A percentile compares a stretch with the other conserved stretches of the same genome.
Evolutionary conservation across 1,284 basidiomycete species (phyloP).

Genomic region (Macrocystidia cucumis): DNA sequence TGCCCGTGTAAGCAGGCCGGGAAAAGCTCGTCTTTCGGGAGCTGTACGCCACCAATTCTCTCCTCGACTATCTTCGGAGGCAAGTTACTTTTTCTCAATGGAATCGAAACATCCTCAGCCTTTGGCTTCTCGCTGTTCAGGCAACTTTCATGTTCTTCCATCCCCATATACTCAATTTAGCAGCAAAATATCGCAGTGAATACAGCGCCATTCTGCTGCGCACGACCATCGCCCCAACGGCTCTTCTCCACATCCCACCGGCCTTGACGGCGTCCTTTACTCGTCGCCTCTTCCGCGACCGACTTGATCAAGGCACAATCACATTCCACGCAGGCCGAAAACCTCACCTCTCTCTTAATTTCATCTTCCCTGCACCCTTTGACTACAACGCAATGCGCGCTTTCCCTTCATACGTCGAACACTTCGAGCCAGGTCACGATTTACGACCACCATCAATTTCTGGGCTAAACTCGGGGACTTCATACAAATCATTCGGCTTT

Average conservation of each 20-base stretch:
- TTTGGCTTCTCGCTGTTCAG: conserved; percentile 14
- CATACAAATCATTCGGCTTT: conserved; percentile 23
- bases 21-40: conserved; percentile 34
- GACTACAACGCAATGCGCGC: conserved; percentile 7
- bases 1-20: conserved; percentile 20
- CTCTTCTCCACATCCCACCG: conserved; percentile 11
- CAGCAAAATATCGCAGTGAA: conserved; percentile 23
- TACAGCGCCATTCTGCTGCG: conserved; percentile 22
- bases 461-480: conserved; percentile 22
- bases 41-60: conserved; percentile 60
- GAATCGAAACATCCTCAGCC: background rate
- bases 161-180: conserved; percentile 19
- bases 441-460: conserved; percentile 22
- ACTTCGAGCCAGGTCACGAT: conserved; percentile 6
- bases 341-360: conserved; percentile 23
- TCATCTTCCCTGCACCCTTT: conserved; percentile 22
- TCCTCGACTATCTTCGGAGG: conserved; percentile 43
- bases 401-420: no score
- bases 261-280: conserved; percentile 20
- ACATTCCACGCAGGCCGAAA: conserved; percentile 18
- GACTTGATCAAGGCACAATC: conserved; percentile 22
- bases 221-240: conserved; percentile 14
- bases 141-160: conserved; percentile 18
- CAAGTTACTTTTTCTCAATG: conserved; percentile 15
- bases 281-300: conserved; percentile 24